Percentiles rank a stretch among this genome's conserved stretches.
Evolutionary conservation across 2,329 filamentous ascomycete species (phyloP).

Genomic region (Monosporascus sp.): DNA sequence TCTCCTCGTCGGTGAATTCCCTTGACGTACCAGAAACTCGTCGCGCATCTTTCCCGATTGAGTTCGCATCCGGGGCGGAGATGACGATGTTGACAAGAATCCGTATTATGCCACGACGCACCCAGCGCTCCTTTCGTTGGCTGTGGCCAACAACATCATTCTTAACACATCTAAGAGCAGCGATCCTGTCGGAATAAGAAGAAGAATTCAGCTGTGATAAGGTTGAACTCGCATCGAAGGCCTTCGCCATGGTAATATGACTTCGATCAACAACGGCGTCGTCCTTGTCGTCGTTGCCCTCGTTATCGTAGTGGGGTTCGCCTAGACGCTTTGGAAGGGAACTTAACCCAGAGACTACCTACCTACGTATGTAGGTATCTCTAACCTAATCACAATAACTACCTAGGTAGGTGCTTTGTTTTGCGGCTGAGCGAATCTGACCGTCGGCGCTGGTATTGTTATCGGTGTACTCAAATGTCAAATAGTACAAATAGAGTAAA

Average conservation of each 20-base stretch:
- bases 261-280: background rate
- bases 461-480: too few species aligned
- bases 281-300: background rate
- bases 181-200: conserved; percentile 44
- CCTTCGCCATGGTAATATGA: conserved; percentile 15
- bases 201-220: conserved; percentile 37
- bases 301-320: background rate
- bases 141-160: conserved; percentile 86
- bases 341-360: background rate
- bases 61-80: conserved; percentile 23
- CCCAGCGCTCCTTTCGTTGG: conserved; percentile 76
- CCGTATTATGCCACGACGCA: conserved; percentile 64
- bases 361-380: too few species aligned
- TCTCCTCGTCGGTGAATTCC: conserved; percentile 56
- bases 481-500: too few species aligned
- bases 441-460: background rate
- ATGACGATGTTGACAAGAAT: conserved; percentile 46
- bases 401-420: background rate
- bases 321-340: background rate
- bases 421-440: background rate
- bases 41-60: conserved; percentile 35
- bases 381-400: background rate
- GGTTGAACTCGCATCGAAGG: conserved; percentile 19
- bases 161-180: conserved; percentile 69
- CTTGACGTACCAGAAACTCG: conserved; percentile 27